Conservation (phyloP, 1,284 basidiomycete species). For the Cystobasidium sp. region DNA sequence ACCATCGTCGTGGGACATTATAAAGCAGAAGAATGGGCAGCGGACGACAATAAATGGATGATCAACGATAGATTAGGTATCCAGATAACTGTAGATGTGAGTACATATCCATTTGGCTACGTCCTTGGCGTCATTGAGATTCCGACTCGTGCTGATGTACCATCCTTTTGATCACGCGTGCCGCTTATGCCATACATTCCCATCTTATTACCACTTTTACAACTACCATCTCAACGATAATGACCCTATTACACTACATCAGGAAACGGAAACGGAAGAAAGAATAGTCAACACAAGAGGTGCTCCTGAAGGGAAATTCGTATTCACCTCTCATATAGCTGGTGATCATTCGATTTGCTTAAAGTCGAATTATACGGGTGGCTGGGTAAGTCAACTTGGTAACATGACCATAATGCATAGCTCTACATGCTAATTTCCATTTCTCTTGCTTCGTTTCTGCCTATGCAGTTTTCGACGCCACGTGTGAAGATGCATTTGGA, state of each 20-base stretch:
- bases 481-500: slow-evolving; percentile 96
- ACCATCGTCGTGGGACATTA: slow-evolving; percentile 98
- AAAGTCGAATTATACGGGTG: slow-evolving; percentile 78
- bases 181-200: background rate
- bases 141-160: background rate
- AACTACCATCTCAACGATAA: background rate
- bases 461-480: slow-evolving; percentile 67
- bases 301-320: slow-evolving; percentile 87
- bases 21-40: slow-evolving; percentile 86
- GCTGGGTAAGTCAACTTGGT: too few relatives aligned
- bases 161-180: background rate
- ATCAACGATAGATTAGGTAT: slow-evolving; percentile 82
- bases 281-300: slow-evolving; percentile 85
- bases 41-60: slow-evolving; percentile 70
- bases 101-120: slow-evolving; percentile 54
- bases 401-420: background rate
- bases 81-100: slow-evolving; percentile 83
- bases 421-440: background rate
- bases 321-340: slow-evolving; percentile 93
- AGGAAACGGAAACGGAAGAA: slow-evolving; percentile 79
- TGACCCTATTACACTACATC: slow-evolving; percentile 24
- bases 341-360: slow-evolving; percentile 98
- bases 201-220: background rate
- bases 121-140: slow-evolving; percentile 33
- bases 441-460: background rate